These are phyloP conservation scores for Dentipellis sp. DNA, from an alignment of 768 basidiomycete genomes.

Conservation along the genomic window DNA sequence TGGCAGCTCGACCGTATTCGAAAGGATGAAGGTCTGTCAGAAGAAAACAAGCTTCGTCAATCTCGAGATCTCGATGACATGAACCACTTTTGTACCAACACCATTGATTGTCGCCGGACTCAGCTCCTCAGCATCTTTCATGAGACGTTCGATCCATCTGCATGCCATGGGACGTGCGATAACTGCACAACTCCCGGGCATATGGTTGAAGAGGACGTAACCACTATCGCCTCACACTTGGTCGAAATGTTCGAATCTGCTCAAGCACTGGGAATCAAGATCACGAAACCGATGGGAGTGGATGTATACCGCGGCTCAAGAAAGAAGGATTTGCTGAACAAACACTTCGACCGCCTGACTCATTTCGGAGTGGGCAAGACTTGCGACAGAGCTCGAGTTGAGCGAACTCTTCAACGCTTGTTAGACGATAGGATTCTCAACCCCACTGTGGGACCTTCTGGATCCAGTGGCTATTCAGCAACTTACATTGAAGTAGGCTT, in stretches of 20 bases:
- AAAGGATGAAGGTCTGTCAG: conserved; percentile 28
- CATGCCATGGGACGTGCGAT: conserved; percentile 73
- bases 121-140: conserved; percentile 87
- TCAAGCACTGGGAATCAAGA: background rate
- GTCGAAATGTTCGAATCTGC: conserved; percentile 24
- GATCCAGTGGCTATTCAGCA: background rate
- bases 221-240: conserved; percentile 42
- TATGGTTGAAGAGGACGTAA: conserved; percentile 48
- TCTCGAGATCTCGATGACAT: conserved; percentile 57
- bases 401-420: conserved; percentile 1
- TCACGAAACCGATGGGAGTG: conserved; percentile 4
- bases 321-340: conserved; percentile 1
- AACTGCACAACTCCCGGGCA: conserved; percentile 43
- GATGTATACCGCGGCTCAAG: conserved; percentile 11
- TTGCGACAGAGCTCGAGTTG: background rate
- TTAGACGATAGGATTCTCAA: conserved; percentile 4
- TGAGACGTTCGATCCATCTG: conserved; percentile 59
- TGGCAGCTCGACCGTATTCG: conserved; percentile 53
- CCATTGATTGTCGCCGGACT: conserved; percentile 76
- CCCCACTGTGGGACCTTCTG: background rate
- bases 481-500: conserved; percentile 2
- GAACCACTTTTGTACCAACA: conserved; percentile 71
- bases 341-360: background rate
- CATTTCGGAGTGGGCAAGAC: conserved; percentile 5
- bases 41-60: conserved; percentile 59